Evolutionary conservation across 306 rosid species (phyloP).

Genomic region (Gleditsia sinensis): DNA sequence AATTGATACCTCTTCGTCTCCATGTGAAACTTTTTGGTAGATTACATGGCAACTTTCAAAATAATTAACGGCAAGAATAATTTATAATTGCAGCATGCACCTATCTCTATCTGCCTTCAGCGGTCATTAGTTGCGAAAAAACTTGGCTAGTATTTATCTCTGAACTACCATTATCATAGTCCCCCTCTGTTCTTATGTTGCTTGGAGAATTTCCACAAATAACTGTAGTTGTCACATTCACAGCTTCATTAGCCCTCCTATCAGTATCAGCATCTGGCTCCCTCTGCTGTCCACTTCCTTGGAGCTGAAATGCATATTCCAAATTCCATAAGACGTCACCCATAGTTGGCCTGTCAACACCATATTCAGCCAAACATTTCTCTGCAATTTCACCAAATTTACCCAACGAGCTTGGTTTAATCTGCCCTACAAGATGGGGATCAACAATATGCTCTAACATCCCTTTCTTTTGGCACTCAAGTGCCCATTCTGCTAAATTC

Average conservation of each 20-base stretch:
- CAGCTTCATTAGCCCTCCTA: slow-evolving; percentile 24
- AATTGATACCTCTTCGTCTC: too few relatives aligned
- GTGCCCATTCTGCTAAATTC: slow-evolving; percentile 87
- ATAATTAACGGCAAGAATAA: slow-evolving; percentile 5
- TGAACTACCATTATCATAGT: slow-evolving; percentile 42
- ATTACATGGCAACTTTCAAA: too few relatives aligned
- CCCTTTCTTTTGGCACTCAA: slow-evolving; percentile 76
- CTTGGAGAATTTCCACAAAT: slow-evolving; percentile 36
- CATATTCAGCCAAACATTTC: slow-evolving; percentile 88
- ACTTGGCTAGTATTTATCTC: slow-evolving; percentile 59
- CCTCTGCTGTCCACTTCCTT: slow-evolving; percentile 49
- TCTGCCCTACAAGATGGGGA: slow-evolving; percentile 64
- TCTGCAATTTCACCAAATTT: slow-evolving; percentile 90
- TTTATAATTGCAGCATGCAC: slow-evolving; percentile 30
- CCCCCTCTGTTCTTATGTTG: slow-evolving; percentile 42
- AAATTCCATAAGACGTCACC: slow-evolving; percentile 92
- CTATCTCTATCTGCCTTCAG: slow-evolving; percentile 68
- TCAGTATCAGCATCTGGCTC: slow-evolving; percentile 37
- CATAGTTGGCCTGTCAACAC: slow-evolving; percentile 86
- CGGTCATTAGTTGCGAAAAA: slow-evolving; percentile 80
- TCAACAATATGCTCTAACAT: slow-evolving; percentile 69
- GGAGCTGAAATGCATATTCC: slow-evolving; percentile 85
- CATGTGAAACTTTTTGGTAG: too few relatives aligned
- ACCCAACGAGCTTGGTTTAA: slow-evolving; percentile 67
- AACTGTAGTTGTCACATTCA: slow-evolving; percentile 26